A percentile compares a stretch with the other conserved stretches of the same genome.
Conservation (phyloP, 139 green algal genomes). For the Eudorina sp. region DNA sequence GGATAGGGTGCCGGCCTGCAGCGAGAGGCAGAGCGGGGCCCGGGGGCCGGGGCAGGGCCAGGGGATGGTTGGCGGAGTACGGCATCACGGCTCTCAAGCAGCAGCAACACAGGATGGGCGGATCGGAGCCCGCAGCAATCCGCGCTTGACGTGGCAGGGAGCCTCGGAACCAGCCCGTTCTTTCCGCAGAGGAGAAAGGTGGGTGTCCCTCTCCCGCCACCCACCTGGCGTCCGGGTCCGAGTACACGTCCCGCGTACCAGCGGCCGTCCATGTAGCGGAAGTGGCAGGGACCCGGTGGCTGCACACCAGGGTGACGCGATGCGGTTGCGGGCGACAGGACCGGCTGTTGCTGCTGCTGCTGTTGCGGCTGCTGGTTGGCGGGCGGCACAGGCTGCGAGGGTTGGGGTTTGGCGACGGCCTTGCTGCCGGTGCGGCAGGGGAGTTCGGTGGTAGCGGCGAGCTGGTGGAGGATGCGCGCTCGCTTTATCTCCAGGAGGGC, state of each 20-base stretch:
- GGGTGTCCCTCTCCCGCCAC: too few relatives aligned
- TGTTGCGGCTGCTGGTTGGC: neutral
- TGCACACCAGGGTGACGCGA: too few relatives aligned
- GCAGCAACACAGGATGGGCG: too few relatives aligned
- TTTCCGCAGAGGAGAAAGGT: too few relatives aligned
- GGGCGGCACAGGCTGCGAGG: neutral
- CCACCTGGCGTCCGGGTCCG: conserved; percentile 15
- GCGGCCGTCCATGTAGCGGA: conserved; percentile 51
- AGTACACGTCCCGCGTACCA: conserved; percentile 43
- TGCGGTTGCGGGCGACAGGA: neutral
- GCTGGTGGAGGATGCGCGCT: conserved; percentile 21
- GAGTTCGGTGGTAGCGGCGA: neutral
- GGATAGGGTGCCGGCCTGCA: conserved; percentile 11
- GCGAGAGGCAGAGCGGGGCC: too few relatives aligned
- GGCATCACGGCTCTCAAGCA: too few relatives aligned
- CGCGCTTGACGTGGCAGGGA: too few relatives aligned
- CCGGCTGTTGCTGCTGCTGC: neutral
- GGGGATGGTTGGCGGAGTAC: too few relatives aligned
- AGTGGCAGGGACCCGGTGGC: too few relatives aligned
- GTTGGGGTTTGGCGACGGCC: neutral
- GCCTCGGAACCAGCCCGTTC: too few relatives aligned
- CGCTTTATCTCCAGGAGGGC: conserved; percentile 38
- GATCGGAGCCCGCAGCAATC: too few relatives aligned
- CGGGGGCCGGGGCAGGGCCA: too few relatives aligned
- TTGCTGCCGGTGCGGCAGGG: neutral